Base-by-base conservation (phyloP, 192 early-diverging fungal species). In the Dissophora ornata region DNA sequence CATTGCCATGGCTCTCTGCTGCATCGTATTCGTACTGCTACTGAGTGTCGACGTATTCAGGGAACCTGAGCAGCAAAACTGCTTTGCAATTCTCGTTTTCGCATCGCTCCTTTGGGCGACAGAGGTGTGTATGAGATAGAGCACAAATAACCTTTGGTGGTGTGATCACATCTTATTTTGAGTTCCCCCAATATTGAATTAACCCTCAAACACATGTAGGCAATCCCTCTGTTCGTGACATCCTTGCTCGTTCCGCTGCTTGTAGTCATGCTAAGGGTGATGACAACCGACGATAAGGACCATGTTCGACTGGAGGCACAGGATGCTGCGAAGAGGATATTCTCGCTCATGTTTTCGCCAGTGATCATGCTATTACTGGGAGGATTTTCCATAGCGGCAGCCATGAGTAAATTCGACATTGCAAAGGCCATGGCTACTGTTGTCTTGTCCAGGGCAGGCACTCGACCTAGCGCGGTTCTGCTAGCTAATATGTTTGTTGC, bases 341-440 rank as follows among this genome's bases (percentile, higher is more conserved):
- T 97, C 69, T 87, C 90, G 9, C 89, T 92, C 55, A 98, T 98
- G 97, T 97, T 97, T 69, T 92, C 92, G 24, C 92, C 97, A 2
- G 95, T 96, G 19, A 94, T 98, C 61, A 97, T 98, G 97, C 82
- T 98, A 5, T 84, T 98, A 0, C 84, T 98, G 12, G 95, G 97
- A 64, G 95, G 97, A 0, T 98, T 98, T 84, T 85, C 96, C 5
- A 88, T 98, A 47, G 97, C 96, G 4, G 93, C 91, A 18, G 97
- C 97, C 10, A 83, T 98, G 62, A 95, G 93, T 85, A 97, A 97
- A 82, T 95, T 97, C 80, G n/a, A 93, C 63, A 95, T 98, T 81
- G 97, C 97, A 47, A 96, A 95, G 59, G 86, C 88, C 34, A 81
- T 95, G 63, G 96, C 97, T 0, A 92, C 92, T 19, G 86, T 90